Percentiles rank a stretch among this genome's conserved stretches.
Conservation (phyloP, 169 alveolate species). For the Plasmodium yoelii region DNA sequence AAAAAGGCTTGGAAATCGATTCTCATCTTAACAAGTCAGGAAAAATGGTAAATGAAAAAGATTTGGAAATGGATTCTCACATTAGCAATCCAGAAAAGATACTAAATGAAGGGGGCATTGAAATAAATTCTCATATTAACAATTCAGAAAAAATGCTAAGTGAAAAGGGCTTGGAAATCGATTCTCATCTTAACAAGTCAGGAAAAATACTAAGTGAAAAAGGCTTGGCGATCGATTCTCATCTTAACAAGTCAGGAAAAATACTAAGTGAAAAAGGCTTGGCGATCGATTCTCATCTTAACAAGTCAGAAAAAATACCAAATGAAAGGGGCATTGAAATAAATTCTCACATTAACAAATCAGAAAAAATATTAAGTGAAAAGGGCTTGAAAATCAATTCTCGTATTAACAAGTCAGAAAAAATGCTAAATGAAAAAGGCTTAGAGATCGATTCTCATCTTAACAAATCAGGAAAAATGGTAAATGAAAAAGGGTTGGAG, state of each 20-base stretch:
- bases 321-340: background rate
- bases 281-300: too few species aligned
- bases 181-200: background rate
- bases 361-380: background rate
- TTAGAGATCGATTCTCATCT: background rate
- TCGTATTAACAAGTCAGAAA: background rate
- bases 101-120: background rate
- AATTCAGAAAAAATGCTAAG: background rate
- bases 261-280: too few species aligned
- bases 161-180: background rate
- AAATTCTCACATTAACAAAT: background rate
- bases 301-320: background rate
- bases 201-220: background rate
- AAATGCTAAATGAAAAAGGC: background rate
- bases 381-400: background rate
- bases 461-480: background rate
- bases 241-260: too few species aligned
- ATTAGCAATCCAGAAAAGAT: background rate
- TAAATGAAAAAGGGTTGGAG: background rate
- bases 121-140: background rate
- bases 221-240: too few species aligned
- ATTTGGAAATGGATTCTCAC: background rate
- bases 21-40: constrained; percentile 7
- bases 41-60: background rate
- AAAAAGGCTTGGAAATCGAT: background rate